phyloP scores from a whole-genome alignment of 148 eudicot species.

The Vaccinium vitisidaea region DNA sequence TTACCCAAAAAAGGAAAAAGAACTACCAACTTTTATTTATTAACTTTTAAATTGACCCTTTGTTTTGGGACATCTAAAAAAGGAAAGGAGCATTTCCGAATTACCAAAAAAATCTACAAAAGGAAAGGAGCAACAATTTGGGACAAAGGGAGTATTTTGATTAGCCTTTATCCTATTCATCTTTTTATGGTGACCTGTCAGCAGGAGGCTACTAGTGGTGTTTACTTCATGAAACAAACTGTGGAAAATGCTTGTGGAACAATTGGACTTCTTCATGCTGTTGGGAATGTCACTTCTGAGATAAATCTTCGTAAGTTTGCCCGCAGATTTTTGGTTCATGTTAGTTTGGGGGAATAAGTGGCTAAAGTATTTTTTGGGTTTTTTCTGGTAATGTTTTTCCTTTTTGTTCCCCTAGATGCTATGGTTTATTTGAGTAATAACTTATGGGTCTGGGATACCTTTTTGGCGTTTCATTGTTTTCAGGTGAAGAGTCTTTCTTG shows the following conservation, averaged over 20 bases:
- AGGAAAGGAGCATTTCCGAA: too few relatives aligned
- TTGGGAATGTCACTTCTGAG: slow-evolving; percentile 85
- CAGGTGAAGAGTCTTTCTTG: slow-evolving; percentile 81
- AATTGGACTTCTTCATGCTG: slow-evolving; percentile 89
- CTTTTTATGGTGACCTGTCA: not conserved
- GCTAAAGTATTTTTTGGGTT: not conserved
- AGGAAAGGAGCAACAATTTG: too few relatives aligned
- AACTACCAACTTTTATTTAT: too few relatives aligned
- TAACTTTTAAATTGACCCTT: too few relatives aligned
- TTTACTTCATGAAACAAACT: slow-evolving; percentile 92
- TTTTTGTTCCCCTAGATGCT: not conserved
- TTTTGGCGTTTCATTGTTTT: slow-evolving; percentile 14
- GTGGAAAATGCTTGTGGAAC: slow-evolving; percentile 99
- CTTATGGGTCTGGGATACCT: too few relatives aligned
- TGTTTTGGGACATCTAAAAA: too few relatives aligned
- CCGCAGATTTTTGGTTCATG: not conserved
- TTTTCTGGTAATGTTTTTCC: not conserved
- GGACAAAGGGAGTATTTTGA: too few relatives aligned
- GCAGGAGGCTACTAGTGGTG: slow-evolving; percentile 56
- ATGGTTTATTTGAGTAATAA: not conserved
- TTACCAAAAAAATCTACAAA: too few relatives aligned
- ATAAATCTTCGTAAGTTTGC: slow-evolving; percentile 67
- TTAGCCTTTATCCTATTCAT: not conserved
- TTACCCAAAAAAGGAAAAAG: too few relatives aligned
- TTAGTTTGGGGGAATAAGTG: not conserved